Base-by-base conservation (phyloP, 495 filamentous ascomycete genomes). In the Cairneyella variabilis region DNA sequence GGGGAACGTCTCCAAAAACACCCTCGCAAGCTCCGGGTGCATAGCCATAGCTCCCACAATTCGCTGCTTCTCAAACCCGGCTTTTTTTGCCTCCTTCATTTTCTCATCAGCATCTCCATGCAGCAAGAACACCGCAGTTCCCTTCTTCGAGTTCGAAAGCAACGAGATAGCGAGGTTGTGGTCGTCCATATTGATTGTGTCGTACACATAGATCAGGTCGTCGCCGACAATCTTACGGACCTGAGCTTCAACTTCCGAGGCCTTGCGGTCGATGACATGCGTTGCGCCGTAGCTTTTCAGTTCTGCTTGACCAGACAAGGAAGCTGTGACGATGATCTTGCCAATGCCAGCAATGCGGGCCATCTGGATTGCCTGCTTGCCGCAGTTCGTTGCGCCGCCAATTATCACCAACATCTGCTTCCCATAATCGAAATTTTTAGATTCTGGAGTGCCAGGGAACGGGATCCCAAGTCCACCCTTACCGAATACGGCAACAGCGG, bases 201-300 rank as follows among this genome's bases (percentile, higher is more conserved):
- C 32, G 51, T 53, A 25, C 1, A 60, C 38, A 53, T 72, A 39
- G 52, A 69, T 18, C 56, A 70, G 14, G n/a, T 66, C n/a, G 61
- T 71, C 40, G n/a, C 54, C 32, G n/a, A 60, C 22, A 12, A 62
- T 12, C 10, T 20, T 3, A 51, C 72, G 2, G 68, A 74, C 53
- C 70, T 76, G 57, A 71, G 76, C 59, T 44, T 71, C 23, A 55
- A 64, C 18, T 60, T 75, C 34, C 68, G 68, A 20, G 69, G 69
- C 38, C 48, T 76, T 10, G 48, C 70, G 64, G 48, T 67, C 67
- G 48, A 69, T 57, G 12, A 69, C 50, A 57, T 71, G 65, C 9
- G 69, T 68, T 12, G 69, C 67, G 0, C 69, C 69, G 40, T 52
- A 43, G 1, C 11, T 26, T 42, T 61, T 57, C 41, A 67, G 50